Percentiles rank a stretch among this genome's conserved stretches.
phyloP scores from a whole-genome alignment of 805 yeast species.

The Candida michaelii region DNA sequence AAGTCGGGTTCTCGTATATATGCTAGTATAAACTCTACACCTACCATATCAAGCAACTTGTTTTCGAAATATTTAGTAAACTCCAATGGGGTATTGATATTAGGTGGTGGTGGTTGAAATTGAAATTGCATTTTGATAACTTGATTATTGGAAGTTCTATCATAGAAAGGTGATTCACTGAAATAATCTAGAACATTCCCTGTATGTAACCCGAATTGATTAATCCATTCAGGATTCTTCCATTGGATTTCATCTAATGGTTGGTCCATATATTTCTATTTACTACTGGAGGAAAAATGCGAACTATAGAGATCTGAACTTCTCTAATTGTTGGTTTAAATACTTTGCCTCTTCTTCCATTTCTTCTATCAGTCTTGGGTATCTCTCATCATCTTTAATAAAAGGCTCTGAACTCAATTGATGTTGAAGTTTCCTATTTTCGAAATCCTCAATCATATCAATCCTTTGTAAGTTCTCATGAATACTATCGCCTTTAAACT shows the following conservation, averaged over 20 bases:
- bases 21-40: conserved; percentile 79
- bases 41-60: conserved; percentile 75
- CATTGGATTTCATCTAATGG: conserved; percentile 84
- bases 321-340: conserved; percentile 37
- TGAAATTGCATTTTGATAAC: conserved; percentile 94
- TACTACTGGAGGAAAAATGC: conserved; percentile 1
- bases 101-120: conserved; percentile 54
- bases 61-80: conserved; percentile 42
- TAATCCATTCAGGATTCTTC: conserved; percentile 98
- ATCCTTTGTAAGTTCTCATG: conserved; percentile 61
- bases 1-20: conserved; percentile 83
- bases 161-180: conserved; percentile 92
- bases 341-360: conserved; percentile 73
- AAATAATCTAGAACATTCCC: conserved; percentile 93
- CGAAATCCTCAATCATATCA: conserved; percentile 44
- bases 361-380: conserved; percentile 54
- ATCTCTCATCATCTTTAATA: conserved; percentile 50
- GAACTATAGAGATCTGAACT: conserved; percentile 20
- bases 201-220: conserved; percentile 78
- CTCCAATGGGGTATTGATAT: conserved; percentile 25
- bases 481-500: conserved; percentile 61
- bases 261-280: conserved; percentile 4
- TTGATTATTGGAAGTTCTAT: conserved; percentile 90
- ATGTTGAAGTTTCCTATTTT: conserved; percentile 23
- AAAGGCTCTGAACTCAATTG: conserved; percentile 30